Percentiles rank a stretch among this genome's conserved stretches.
phyloP scores from a whole-genome alignment of 192 early-diverging fungal genomes.

The Entomortierella chlamydospora region DNA sequence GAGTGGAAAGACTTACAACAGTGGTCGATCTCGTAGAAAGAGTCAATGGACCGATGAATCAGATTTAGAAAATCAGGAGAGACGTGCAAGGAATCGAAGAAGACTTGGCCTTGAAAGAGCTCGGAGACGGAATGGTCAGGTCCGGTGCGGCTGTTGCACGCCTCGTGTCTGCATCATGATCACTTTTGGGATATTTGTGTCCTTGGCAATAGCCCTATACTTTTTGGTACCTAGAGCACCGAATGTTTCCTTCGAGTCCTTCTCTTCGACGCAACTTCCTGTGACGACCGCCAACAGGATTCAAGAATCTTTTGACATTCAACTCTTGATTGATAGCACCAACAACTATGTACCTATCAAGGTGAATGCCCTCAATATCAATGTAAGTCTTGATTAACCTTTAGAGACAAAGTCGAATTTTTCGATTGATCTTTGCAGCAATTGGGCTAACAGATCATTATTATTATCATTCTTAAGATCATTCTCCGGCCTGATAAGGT shows the following conservation, averaged over 20 bases:
- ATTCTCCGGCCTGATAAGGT: background rate
- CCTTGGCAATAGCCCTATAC: constrained; percentile 25
- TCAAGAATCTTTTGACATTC: constrained; percentile 25
- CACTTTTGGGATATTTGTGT: constrained; percentile 10
- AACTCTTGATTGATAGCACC: constrained; percentile 29
- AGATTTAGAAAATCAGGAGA: constrained; percentile 31
- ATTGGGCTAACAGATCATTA: too few species aligned
- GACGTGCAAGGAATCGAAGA: constrained; percentile 1
- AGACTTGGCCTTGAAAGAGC: background rate
- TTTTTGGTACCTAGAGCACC: constrained; percentile 38
- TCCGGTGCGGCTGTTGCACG: constrained; percentile 29
- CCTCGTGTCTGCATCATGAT: constrained; percentile 13
- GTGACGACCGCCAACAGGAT: constrained; percentile 15
- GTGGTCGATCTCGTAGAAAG: constrained; percentile 43
- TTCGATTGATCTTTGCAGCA: too few species aligned
- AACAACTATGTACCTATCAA: constrained; percentile 41
- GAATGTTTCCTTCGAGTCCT: constrained; percentile 20
- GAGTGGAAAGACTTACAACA: constrained; percentile 23
- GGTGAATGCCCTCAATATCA: constrained; percentile 9
- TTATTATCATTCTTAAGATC: constrained; percentile 6
- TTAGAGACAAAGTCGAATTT: too few species aligned
- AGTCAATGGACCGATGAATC: constrained; percentile 50
- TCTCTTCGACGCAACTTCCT: background rate
- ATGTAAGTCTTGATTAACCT: constrained; percentile 9
- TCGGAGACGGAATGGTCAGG: background rate